Percentiles rank a stretch among this genome's conserved stretches.
These are phyloP conservation scores for Basidiobolus heterosporus DNA, from an alignment of 371 early-diverging fungal genomes.

Conservation along the genomic window DNA sequence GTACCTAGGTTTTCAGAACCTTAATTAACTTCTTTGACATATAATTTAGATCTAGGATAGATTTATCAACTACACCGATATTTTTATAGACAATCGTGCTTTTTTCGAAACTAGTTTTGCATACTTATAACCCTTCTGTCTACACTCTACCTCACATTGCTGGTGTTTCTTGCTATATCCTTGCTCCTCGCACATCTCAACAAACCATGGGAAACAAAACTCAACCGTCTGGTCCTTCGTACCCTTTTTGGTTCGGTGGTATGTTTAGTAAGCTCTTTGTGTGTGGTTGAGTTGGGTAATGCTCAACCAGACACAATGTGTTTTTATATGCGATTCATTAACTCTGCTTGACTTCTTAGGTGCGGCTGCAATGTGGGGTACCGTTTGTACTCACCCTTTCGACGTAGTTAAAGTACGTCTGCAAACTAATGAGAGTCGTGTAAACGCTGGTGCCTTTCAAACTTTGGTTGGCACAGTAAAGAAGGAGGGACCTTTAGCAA, in stretches of 20 bases:
- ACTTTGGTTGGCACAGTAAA: constrained; percentile 29
- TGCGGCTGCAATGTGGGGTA: constrained; percentile 5
- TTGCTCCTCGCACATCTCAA: no score
- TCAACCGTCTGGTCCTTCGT: neutral
- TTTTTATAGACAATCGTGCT: no score
- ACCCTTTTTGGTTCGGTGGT: constrained; percentile 12
- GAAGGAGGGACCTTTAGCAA: constrained; percentile 28
- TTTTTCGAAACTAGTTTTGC: no score
- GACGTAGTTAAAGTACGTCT: constrained; percentile 75
- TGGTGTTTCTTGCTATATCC: no score
- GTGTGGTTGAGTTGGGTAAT: neutral
- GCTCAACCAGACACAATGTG: neutral
- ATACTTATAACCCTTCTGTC: no score
- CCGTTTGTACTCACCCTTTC: constrained; percentile 47
- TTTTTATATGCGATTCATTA: neutral
- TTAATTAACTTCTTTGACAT: no score
- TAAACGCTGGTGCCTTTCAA: constrained; percentile 24
- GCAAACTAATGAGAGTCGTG: constrained; percentile 46
- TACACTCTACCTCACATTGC: no score
- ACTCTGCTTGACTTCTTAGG: constrained; percentile 2
- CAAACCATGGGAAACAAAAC: no score
- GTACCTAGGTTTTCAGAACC: no score
- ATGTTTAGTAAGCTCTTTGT: neutral
- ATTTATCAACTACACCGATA: no score
- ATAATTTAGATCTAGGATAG: no score